phyloP scores from a whole-genome alignment of 345 rosid species.

The Hibiscus mutabilis region DNA sequence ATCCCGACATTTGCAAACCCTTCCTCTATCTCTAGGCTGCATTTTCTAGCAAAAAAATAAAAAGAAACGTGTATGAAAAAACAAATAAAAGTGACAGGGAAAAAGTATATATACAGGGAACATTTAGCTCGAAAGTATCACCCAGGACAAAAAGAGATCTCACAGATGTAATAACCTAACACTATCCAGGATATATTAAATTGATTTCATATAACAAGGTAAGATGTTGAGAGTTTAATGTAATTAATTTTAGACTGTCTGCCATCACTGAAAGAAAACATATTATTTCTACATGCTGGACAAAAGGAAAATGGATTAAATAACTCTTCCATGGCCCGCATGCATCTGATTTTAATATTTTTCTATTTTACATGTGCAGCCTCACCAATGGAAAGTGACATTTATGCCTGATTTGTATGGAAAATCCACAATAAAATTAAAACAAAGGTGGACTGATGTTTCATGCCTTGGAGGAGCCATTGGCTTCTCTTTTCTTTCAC shows the following conservation, averaged over 20 bases:
- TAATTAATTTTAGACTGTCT: conserved; percentile 20
- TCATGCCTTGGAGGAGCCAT: conserved; percentile 16
- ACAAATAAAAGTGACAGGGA: conserved; percentile 10
- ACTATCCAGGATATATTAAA: conserved; percentile 1
- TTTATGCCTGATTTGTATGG: conserved; percentile 25
- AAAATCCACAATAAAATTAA: conserved; percentile 16
- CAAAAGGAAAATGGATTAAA: conserved; percentile 21
- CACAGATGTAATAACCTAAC: background rate
- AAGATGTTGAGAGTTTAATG: conserved; percentile 10
- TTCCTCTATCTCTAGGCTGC: background rate
- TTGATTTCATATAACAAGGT: conserved; percentile 17
- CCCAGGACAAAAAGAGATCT: conserved; percentile 19
- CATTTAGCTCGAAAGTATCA: conserved; percentile 1
- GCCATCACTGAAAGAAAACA: conserved; percentile 31
- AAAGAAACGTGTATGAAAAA: background rate
- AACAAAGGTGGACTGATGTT: conserved; percentile 1
- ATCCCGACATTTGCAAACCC: background rate
- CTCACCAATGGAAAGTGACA: conserved; percentile 20
- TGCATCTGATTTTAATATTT: conserved; percentile 14
- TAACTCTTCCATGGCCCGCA: conserved; percentile 6
- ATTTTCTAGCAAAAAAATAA: background rate
- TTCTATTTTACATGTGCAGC: conserved; percentile 19
- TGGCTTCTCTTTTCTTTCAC: background rate
- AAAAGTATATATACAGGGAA: conserved; percentile 11
- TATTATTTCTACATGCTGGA: conserved; percentile 12